A percentile compares a stretch with the other conserved stretches of the same genome.
Evolutionary conservation across 768 basidiomycete genomes (phyloP).

Genomic region (Leccinum imitatum): DNA sequence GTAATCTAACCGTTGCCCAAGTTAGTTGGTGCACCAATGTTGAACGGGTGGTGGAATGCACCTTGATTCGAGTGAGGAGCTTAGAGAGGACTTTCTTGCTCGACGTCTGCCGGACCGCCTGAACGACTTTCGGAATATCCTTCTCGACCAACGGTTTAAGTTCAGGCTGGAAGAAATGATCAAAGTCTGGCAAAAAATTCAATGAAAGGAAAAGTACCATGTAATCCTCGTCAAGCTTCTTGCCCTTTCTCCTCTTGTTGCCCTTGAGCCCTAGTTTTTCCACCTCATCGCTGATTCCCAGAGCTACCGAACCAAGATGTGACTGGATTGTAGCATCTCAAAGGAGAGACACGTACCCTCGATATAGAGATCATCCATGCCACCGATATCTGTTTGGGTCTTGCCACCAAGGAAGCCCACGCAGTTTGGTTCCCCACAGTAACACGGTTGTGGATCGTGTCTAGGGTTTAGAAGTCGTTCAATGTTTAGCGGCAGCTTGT

Average conservation of each 20-base stretch:
- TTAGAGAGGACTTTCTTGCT: conserved; percentile 81
- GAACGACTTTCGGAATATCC: conserved; percentile 89
- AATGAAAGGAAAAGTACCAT: conserved; percentile 47
- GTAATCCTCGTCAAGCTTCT: conserved; percentile 94
- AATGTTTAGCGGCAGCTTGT: neutral
- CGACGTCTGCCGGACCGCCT: conserved; percentile 85
- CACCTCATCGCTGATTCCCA: conserved; percentile 92
- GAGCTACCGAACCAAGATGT: conserved; percentile 46
- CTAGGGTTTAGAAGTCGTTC: conserved; percentile 37
- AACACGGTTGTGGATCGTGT: conserved; percentile 92
- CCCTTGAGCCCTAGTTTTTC: conserved; percentile 84
- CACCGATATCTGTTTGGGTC: conserved; percentile 93
- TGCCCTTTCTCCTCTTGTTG: conserved; percentile 82
- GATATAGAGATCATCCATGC: conserved; percentile 93
- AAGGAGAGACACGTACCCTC: conserved; percentile 56
- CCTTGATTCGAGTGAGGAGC: conserved; percentile 83
- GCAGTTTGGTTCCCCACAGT: conserved; percentile 94
- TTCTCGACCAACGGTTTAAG: conserved; percentile 72
- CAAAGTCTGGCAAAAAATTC: neutral
- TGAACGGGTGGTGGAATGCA: conserved; percentile 27
- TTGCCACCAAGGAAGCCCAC: conserved; percentile 97
- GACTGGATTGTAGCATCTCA: neutral
- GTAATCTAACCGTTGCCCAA: conserved; percentile 60
- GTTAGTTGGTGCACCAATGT: neutral
- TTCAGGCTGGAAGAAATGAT: conserved; percentile 52